Evolutionary conservation across 805 yeast genomes (phyloP).

Genomic region (Metschnikowia cubensis): DNA sequence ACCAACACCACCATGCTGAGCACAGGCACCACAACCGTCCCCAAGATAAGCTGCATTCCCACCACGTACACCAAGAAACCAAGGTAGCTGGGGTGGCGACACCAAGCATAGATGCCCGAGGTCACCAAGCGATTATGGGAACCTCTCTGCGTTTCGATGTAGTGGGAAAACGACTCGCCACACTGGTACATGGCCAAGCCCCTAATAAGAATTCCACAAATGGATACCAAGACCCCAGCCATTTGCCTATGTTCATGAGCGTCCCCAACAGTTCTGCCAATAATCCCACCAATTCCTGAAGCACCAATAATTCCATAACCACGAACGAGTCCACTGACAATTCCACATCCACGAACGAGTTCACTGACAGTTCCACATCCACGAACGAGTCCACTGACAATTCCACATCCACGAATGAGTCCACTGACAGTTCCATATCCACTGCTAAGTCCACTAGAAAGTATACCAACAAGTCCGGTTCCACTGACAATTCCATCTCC

Average conservation of each 20-base stretch:
- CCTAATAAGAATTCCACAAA: slow-evolving; percentile 26
- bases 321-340: too few relatives aligned
- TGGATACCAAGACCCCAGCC: background rate
- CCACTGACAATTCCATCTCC: background rate
- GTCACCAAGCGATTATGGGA: slow-evolving; percentile 23
- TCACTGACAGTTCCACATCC: too few relatives aligned
- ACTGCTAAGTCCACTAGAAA: too few relatives aligned
- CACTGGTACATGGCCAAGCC: slow-evolving; percentile 30
- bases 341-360: too few relatives aligned
- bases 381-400: too few relatives aligned
- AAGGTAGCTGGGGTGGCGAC: slow-evolving; percentile 38
- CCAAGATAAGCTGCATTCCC: slow-evolving; percentile 29
- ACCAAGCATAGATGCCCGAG: slow-evolving; percentile 27
- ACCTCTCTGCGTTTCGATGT: slow-evolving; percentile 16
- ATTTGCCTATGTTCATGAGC: too few relatives aligned
- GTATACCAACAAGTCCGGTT: too few relatives aligned
- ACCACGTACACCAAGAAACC: slow-evolving; percentile 34
- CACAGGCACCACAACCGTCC: slow-evolving; percentile 20
- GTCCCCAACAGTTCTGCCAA: too few relatives aligned
- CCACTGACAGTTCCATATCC: too few relatives aligned
- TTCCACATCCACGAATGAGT: too few relatives aligned
- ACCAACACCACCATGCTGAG: slow-evolving; percentile 18
- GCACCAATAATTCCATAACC: too few relatives aligned
- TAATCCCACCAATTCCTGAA: too few relatives aligned
- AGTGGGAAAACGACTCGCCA: slow-evolving; percentile 35